Evolutionary conservation across 2,329 filamentous ascomycete species (phyloP), one percentile per base, ranked within the genome.

Genomic region (Diaporthe capsici): DNA sequence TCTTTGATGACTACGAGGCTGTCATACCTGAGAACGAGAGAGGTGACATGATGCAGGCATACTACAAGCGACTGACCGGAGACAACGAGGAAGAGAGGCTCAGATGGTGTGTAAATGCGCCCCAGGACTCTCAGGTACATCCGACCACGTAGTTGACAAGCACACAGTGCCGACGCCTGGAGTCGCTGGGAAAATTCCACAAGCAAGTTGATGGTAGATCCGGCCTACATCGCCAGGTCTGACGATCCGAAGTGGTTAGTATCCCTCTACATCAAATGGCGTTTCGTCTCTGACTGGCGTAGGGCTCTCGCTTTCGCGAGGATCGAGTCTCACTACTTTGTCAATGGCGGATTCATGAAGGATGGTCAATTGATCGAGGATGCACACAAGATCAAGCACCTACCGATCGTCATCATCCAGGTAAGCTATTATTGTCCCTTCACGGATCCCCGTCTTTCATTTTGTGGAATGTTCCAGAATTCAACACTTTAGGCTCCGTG

Each of bases 281-380:
- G 55, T 37, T 58, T 37, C 55, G 55, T 58, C 55, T 37, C 55
- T 58, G 55, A 58, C 55, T 78, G 80, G n/a, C 78, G 80, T 75
- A 81, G 80, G 71, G 71, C 81, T 6, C 76, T 83, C 8, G 80
- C 84, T 28, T 84, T 86, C 78, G 86, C 86, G 13, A 78, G 83
- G 49, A 83, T 86, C 67, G 85, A 87, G 77, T 79, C 80, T 28
- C 86, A 87, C 76, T 88, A 85, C 79, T 85, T 85, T 77, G 80
- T 82, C 25, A 84, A 87, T 77, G 80, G 80, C 42, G 84, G 81
- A 20, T 88, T 82, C 80, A 78, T 87, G 78, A 81, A 83, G 65
- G 85, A 87, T 20, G 84, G 84, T 0, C 84, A 87, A 73, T 77
- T 88, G 47, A 77, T 82, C 28, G 67, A 77, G 22, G 79, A 81